Evolutionary conservation across 2,329 filamentous ascomycete genomes (phyloP).

Genomic region (Hymenoscyphus salicellus): DNA sequence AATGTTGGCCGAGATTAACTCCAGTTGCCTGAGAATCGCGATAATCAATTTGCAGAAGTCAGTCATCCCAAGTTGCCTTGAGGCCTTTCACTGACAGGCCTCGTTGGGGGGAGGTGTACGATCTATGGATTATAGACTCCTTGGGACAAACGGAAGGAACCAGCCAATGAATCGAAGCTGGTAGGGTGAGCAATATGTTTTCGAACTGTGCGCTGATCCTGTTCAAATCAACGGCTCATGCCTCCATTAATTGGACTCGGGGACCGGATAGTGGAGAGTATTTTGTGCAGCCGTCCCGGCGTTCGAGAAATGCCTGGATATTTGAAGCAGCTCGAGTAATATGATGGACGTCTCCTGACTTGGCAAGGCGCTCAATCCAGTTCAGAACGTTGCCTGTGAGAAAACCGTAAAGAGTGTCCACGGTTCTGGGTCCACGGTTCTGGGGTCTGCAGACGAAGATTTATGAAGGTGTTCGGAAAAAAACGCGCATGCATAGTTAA

Average conservation of each 20-base stretch:
- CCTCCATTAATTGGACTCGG: slow-evolving; percentile 30
- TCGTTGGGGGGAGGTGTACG: slow-evolving; percentile 5
- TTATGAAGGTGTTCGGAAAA: slow-evolving; percentile 16
- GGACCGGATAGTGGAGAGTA: slow-evolving; percentile 9
- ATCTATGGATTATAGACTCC: slow-evolving; percentile 32
- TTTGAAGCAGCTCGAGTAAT: slow-evolving; percentile 35
- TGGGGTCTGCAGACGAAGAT: slow-evolving; percentile 10
- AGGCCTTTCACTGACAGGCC: slow-evolving; percentile 28
- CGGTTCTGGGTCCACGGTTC: neutral
- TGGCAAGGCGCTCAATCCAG: slow-evolving; percentile 37
- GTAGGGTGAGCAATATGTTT: slow-evolving; percentile 32
- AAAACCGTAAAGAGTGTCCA: slow-evolving; percentile 7
- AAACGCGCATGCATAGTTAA: slow-evolving; percentile 10
- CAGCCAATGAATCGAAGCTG: slow-evolving; percentile 37
- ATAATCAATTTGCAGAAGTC: slow-evolving; percentile 35
- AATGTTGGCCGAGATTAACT: slow-evolving; percentile 29
- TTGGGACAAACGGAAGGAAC: slow-evolving; percentile 38
- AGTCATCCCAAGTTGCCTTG: slow-evolving; percentile 37
- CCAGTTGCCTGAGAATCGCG: slow-evolving; percentile 27
- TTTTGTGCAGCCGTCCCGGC: slow-evolving; percentile 9
- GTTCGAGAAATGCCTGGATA: slow-evolving; percentile 33
- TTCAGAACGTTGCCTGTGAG: slow-evolving; percentile 28
- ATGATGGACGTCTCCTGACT: slow-evolving; percentile 23
- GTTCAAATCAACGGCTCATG: slow-evolving; percentile 37
- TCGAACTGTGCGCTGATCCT: slow-evolving; percentile 37